phyloP scores from a whole-genome alignment of 1,284 basidiomycete species.

The Pseudozyma tsukubaensis region DNA sequence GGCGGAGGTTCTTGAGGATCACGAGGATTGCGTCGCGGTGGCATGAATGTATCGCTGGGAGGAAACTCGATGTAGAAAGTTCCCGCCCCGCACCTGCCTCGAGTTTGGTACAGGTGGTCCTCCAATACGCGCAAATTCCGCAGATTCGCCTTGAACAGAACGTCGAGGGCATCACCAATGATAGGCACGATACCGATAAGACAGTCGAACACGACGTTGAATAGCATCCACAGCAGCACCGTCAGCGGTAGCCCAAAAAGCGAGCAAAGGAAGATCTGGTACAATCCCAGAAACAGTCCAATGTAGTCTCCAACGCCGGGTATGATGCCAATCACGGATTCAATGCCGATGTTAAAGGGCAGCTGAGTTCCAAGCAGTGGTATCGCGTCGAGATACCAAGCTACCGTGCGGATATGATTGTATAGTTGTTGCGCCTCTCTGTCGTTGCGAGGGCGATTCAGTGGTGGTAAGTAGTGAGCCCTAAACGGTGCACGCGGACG shows the following conservation, averaged over 20 bases:
- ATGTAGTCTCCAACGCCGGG: slow-evolving; percentile 64
- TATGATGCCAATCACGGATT: slow-evolving; percentile 56
- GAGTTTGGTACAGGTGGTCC: slow-evolving; percentile 51
- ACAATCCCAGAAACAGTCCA: slow-evolving; percentile 60
- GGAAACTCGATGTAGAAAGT: slow-evolving; percentile 48
- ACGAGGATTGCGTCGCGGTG: not conserved
- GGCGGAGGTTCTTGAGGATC: slow-evolving; percentile 2
- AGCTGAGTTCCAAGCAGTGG: slow-evolving; percentile 39
- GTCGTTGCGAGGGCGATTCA: slow-evolving; percentile 20
- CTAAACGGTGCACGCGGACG: slow-evolving; percentile 8
- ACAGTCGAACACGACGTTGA: slow-evolving; percentile 62
- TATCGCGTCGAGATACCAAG: slow-evolving; percentile 57
- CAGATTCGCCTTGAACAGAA: slow-evolving; percentile 66
- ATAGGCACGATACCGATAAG: slow-evolving; percentile 65
- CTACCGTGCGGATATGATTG: slow-evolving; percentile 61
- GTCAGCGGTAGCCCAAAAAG: slow-evolving; percentile 60
- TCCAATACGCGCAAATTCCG: slow-evolving; percentile 62
- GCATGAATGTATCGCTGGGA: slow-evolving; percentile 28
- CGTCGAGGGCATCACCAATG: slow-evolving; percentile 64
- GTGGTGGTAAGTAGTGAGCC: slow-evolving; percentile 21
- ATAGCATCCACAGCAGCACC: slow-evolving; percentile 58
- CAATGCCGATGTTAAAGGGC: slow-evolving; percentile 57
- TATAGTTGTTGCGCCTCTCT: slow-evolving; percentile 66
- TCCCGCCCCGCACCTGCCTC: slow-evolving; percentile 44
- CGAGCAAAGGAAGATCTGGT: slow-evolving; percentile 60